Evolutionary conservation across 257 asterid species (phyloP), one percentile per base, ranked within the genome.

Genomic region (Thymus quinquecostatus): DNA sequence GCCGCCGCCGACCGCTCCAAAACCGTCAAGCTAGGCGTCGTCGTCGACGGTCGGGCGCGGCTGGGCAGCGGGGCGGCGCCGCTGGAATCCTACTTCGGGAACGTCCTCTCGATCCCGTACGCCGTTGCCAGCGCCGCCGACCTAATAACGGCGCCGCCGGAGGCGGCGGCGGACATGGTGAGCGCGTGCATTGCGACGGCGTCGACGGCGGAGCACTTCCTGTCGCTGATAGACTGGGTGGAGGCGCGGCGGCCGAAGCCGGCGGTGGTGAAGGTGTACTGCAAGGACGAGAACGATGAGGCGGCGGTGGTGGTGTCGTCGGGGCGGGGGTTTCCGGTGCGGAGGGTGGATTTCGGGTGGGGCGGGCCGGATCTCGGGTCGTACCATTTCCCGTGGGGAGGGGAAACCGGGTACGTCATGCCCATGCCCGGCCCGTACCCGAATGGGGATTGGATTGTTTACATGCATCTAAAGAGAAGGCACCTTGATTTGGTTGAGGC

Each of bases 321-420:
- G 21, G 92, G 90, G n/a, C 83, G 45, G 1, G 54, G 82, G 55
- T 86, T 86, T 55, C 90, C 86, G 40, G 75, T 83, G 48, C 10
- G 50, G 32, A 66, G 68, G 33, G 9, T 85, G 76, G 82, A 86
- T 54, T 88, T 88, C 66, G 91, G 92, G 68, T 82, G 86, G 86
- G 92, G 92, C 45, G 57, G 60, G 47, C 88, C 88, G 12, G 72
- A 50, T 4, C 79, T 89, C 72, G 93, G 89, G 68, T 89, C 96
- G 34, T 85, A 85, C 79, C 81, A 86, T 29, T 89, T 89, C 21
- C 86, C 89, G 0, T 87, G 93, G 91, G 89, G 96, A 3, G 89
- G 92, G 0, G 74, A 82, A 13, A 78, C 88, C 1, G 96, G 91
- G 72, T 86, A 85, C 50, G 89, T 89, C 2, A 86, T 88, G 91